Evolutionary conservation across 2,329 filamentous ascomycete species (phyloP), one percentile per base, ranked within the genome.

Genomic region (Tothia fuscella): DNA sequence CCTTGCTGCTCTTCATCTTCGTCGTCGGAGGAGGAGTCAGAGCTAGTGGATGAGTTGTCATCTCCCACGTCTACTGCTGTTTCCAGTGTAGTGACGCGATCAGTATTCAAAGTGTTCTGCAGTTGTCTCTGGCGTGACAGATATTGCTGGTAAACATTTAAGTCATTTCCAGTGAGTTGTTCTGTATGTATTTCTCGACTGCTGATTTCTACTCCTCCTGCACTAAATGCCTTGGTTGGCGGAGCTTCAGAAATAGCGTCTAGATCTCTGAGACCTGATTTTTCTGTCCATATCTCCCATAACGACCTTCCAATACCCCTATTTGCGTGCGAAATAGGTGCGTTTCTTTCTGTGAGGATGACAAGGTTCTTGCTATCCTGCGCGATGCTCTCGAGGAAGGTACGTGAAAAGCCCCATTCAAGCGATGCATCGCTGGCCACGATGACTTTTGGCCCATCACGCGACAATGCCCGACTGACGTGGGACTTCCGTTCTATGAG

Each of bases 381-480:
- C 0, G 86, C 86, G 42, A 98, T 70, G 7, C 72, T 71, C 48
- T 74, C 77, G 37, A 98, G 64, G 0, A 88, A 70, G 41, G 89
- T 79, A 53, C 82, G 85, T 0, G 91, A 93, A 54, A 94, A 93
- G 0, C 91, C 91, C 91, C 91, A 98, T 52, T 94, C 86, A 16
- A 96, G 64, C 22, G 84, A 93, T 3, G 78, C 74, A 57, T 96
- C 89, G 51, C 86, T 95, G 3, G 91, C 88, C 43, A 98, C 68
- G 39, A 98, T 91, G 13, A 98, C 87, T 41, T 78, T 62, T 54
- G 78, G 71, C 17, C 65, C 66, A 34, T 60, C 56, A 16, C 67
- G 50, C 70, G 64, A 44, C 7, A 81, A 56, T 43, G 91, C 69
- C 51, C 78, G 80, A 41, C 85, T 76, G 9, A 96, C 72, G 57